Base-by-base conservation (phyloP, 768 basidiomycete genomes). In the Megacollybia marginata region DNA sequence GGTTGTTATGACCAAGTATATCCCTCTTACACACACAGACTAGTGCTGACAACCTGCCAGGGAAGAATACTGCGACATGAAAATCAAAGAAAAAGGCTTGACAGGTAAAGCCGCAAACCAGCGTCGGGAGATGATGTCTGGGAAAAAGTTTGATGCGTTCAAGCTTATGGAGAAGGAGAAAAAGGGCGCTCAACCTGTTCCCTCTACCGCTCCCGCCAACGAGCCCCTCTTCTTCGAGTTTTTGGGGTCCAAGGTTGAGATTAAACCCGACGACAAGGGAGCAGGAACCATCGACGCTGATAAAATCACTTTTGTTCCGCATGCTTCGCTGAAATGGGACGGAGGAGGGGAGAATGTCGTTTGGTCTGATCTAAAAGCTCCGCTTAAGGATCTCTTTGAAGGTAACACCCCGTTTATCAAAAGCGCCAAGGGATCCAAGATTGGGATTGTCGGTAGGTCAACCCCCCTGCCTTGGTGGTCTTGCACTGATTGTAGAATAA, bases 51-150 rank as follows among this genome's bases (percentile, higher is more conserved):
- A n/a, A n/a, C n/a, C n/a, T n/a, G n/a, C n/a, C n/a, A 92, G 89
- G 60, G 83, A 83, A 55, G 88, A 74, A 8, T 96, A 96, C 64
- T 92, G 92, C 58, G 82, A 91, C 55, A 93, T 93, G 92, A 97
- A 96, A 69, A 88, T 93, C 66, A 85, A 90, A 64, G 91, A 95
- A 69, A 93, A 96, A 66, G 92, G 91, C 9, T 75, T 96, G 42
- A 81, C 76, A 1, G 87, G 87, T 20, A 88, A 81, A 57, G 76
- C 80, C 15, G 85, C 85, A 12, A 70, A 71, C 42, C 67, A 78
- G 54, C 77, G 81, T 54, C 78, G 75, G 52, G 80, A 84, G 40
- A 62, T 63, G 43, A 75, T 83, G 47, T 66, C 75, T 5, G 69
- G 69, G 35, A 67, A 67, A 16, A 83, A 83, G 11, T 92, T 92